Evolutionary conservation across 306 rosid genomes (phyloP).

Genomic region (Prunus padus): DNA sequence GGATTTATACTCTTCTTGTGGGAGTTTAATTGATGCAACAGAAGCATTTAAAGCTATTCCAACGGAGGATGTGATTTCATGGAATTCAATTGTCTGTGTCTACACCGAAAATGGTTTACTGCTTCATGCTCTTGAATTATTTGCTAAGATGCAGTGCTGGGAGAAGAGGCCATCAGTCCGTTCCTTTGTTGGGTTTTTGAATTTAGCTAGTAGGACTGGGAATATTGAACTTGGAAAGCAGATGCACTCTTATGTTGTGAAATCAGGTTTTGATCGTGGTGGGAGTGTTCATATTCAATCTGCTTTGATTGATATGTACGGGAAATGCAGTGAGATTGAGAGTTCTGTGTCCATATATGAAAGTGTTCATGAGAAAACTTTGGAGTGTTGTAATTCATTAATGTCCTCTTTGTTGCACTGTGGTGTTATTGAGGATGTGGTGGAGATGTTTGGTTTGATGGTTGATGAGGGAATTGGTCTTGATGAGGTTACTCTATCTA

Average conservation of each 20-base stretch:
- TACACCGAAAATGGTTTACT: constrained; percentile 38
- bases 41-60: constrained; percentile 56
- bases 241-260: constrained; percentile 59
- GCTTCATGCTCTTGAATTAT: constrained; percentile 44
- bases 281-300: constrained; percentile 64
- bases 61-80: constrained; percentile 67
- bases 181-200: constrained; percentile 55
- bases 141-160: constrained; percentile 56
- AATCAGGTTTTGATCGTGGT: constrained; percentile 50
- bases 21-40: constrained; percentile 53
- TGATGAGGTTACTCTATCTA: constrained; percentile 71
- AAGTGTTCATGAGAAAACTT: constrained; percentile 38
- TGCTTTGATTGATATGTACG: constrained; percentile 81
- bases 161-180: constrained; percentile 74
- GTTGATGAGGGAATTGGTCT: constrained; percentile 60
- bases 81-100: constrained; percentile 79
- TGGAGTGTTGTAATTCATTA: constrained; percentile 76
- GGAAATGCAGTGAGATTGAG: constrained; percentile 66
- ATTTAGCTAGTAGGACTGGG: constrained; percentile 53
- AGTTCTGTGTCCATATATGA: constrained; percentile 63
- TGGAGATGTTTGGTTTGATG: constrained; percentile 80
- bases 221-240: constrained; percentile 57
- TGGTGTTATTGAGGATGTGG: constrained; percentile 57
- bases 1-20: constrained; percentile 80
- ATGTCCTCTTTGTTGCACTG: constrained; percentile 74